Evolutionary conservation across 495 filamentous ascomycete species (phyloP).

Genomic region (Hamigera avellanea): DNA sequence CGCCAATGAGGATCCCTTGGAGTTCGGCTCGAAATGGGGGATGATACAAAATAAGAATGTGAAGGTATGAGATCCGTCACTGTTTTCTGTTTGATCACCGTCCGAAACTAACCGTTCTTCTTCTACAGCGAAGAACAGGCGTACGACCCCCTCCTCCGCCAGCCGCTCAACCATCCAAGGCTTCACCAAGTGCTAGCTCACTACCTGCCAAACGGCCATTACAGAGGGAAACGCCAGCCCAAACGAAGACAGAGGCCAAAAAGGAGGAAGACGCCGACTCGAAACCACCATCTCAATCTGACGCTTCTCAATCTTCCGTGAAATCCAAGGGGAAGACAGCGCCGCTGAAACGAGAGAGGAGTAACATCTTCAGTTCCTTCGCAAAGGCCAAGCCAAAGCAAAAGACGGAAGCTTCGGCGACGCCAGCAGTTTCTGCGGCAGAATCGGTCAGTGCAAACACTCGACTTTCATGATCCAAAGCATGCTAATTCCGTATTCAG

Average conservation of each 20-base stretch:
- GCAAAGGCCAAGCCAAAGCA: conserved; percentile 62
- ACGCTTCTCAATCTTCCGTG: conserved; percentile 15
- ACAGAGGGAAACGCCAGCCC: conserved; percentile 12
- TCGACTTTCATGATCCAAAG: conserved; percentile 7
- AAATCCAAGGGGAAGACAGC: conserved; percentile 26
- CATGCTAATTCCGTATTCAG: conserved; percentile 6
- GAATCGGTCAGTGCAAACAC: conserved; percentile 24
- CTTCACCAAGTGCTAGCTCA: conserved; percentile 3
- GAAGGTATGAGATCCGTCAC: conserved; percentile 30
- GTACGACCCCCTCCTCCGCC: conserved; percentile 19
- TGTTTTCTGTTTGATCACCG: not conserved
- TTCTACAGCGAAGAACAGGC: conserved; percentile 36
- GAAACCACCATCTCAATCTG: conserved; percentile 12
- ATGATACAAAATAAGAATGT: conserved; percentile 55
- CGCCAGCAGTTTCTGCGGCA: conserved; percentile 23
- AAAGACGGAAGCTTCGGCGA: conserved; percentile 39
- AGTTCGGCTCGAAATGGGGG: conserved; percentile 50
- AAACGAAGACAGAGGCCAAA: conserved; percentile 17
- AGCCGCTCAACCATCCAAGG: conserved; percentile 9
- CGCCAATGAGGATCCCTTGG: conserved; percentile 50
- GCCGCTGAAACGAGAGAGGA: conserved; percentile 47
- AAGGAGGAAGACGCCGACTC: conserved; percentile 17
- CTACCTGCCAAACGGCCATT: conserved; percentile 25
- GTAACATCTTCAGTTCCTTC: conserved; percentile 72
- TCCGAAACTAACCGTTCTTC: conserved; percentile 5